These are phyloP conservation scores for Penicillium mononematosum DNA, from an alignment of 495 filamentous ascomycete species.

Conservation along the genomic window DNA sequence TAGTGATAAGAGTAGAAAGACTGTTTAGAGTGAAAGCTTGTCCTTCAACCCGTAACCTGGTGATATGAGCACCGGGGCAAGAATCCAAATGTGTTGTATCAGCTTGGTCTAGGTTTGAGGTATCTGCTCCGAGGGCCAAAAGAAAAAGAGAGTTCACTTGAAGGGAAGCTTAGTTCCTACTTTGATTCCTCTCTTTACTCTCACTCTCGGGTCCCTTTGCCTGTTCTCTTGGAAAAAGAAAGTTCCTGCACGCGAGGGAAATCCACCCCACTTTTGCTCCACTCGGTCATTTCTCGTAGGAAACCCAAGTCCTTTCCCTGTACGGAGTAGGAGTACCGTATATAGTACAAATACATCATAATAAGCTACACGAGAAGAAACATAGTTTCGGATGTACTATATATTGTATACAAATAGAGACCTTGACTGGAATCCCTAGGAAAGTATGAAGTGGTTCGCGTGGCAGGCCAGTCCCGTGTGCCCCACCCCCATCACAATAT, in stretches of 20 bases:
- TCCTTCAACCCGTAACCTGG: background rate
- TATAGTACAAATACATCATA: background rate
- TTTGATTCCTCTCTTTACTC: background rate
- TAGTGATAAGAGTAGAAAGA: background rate
- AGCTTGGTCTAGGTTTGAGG: background rate
- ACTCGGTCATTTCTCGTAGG: background rate
- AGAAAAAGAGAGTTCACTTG: no score
- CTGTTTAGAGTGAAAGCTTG: background rate
- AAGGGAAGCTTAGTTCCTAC: no score
- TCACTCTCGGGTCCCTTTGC: no score
- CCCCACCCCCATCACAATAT: background rate
- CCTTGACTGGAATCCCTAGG: background rate
- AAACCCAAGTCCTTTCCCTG: background rate
- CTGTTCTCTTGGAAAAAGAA: background rate
- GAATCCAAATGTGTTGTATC: background rate
- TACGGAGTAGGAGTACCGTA: background rate
- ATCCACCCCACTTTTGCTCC: conserved; percentile 6
- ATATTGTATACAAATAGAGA: background rate
- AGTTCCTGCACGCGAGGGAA: conserved; percentile 5
- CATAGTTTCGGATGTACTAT: background rate
- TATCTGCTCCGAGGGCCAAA: background rate
- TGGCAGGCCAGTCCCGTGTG: background rate
- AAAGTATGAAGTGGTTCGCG: background rate
- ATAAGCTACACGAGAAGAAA: background rate
- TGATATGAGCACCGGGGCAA: background rate